Percentiles rank a stretch among this genome's conserved stretches.
Conservation (phyloP, 2,329 filamentous ascomycete species). For the Pseudogymnoascus sp. region DNA sequence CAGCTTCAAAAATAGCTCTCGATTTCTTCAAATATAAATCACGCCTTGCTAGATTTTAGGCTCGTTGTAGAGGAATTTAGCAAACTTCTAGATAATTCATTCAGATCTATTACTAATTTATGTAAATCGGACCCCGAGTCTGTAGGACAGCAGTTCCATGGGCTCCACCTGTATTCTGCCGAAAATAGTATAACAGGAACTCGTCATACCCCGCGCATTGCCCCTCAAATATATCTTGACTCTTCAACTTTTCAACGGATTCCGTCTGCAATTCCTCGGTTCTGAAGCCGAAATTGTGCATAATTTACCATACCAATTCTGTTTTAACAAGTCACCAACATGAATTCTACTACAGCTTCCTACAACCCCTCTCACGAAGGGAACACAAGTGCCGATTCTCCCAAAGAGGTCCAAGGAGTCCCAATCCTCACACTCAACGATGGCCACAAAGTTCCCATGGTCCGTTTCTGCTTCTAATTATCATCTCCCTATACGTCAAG, state of each 20-base stretch:
- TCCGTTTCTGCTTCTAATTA: conserved; percentile 29
- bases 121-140: neutral
- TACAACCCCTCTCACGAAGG: conserved; percentile 23
- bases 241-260: neutral
- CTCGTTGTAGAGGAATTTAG: neutral
- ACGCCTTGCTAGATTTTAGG: neutral
- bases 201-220: conserved; percentile 3
- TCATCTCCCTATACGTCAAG: neutral
- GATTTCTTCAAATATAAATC: neutral
- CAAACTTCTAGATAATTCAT: neutral
- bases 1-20: neutral
- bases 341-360: conserved; percentile 37
- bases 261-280: neutral
- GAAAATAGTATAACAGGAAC: neutral
- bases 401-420: conserved; percentile 51
- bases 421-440: conserved; percentile 64
- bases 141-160: no score
- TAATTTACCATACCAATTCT: neutral
- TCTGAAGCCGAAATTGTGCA: neutral
- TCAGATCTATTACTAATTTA: neutral
- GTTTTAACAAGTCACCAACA: conserved; percentile 18
- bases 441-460: conserved; percentile 63
- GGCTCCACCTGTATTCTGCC: neutral
- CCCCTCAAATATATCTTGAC: conserved; percentile 3
- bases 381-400: conserved; percentile 60